Base-by-base conservation (phyloP, 495 filamentous ascomycete genomes). In the Sporormia fimetaria region DNA sequence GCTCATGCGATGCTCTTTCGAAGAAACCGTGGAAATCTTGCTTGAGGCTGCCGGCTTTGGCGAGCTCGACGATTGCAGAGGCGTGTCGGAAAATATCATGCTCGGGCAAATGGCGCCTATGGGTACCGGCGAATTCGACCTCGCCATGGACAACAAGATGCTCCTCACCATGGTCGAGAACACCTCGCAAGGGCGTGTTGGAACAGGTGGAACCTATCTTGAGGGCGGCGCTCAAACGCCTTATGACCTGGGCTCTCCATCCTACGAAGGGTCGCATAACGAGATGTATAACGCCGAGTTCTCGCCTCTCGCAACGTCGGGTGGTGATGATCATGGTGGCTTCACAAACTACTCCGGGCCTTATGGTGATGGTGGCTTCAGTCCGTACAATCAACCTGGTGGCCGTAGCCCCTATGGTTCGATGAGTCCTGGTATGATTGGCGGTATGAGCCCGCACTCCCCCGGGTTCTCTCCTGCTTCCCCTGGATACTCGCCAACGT, bases 71-170 rank as follows among this genome's bases (percentile, higher is more conserved):
- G 88, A 99, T 60, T 96, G 92, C 67, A 81, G 84, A 41, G 90
- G 90, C 67, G 83, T 99, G 17, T 95, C 88, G 0, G 90, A 99
- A 67, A 99, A 99, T 61, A 76, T 99, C 63, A 96, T 99, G 75
- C 70, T 99, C 51, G 90, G 90, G 44, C 90, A 99, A 60, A 74
- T 96, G 62, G 90, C 90, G 11, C 90, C 90, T 34, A 79, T 92
- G 69, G 90, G 90, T 33, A 99, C 90, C 44, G 90, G 90, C 41
- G 85, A 94, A 61, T 79, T 95, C 37, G 85, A 99, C 25, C 73
- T 94, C 31, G 81, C 81, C 51, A 68, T 96, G 42, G 92, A 99
- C 62, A 85, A 90, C 45, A 80, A 78, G 61, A 87, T 96, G 80
- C 74, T 96, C 20, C 84, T 93, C 61, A 93, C 87, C 1, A 85